Conservation (phyloP, 192 early-diverging fungal species). For the Rhizoclosmatium globosum region DNA sequence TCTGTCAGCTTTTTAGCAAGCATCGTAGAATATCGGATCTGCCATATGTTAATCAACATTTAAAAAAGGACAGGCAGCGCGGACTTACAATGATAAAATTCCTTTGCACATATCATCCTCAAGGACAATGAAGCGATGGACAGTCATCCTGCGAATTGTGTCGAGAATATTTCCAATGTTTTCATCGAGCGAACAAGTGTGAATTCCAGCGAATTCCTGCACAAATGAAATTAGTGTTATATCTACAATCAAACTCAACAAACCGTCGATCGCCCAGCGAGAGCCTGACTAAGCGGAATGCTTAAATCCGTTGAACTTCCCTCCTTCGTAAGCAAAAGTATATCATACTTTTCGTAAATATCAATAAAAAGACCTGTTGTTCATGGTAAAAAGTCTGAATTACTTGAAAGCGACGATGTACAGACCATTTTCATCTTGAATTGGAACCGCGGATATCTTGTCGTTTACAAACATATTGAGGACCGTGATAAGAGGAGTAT, state of each 20-base stretch:
- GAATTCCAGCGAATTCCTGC: constrained; percentile 91
- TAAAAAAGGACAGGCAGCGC: not conserved
- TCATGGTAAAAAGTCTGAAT: not conserved
- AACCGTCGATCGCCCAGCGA: constrained; percentile 82
- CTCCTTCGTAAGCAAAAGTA: constrained; percentile 83
- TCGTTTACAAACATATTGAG: constrained; percentile 92
- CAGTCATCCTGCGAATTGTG: constrained; percentile 83
- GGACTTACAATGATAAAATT: constrained; percentile 38
- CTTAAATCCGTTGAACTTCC: constrained; percentile 80
- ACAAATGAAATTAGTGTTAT: constrained; percentile 8
- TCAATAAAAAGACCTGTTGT: constrained; percentile 80
- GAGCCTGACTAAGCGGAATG: constrained; percentile 86
- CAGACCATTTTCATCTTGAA: constrained; percentile 83
- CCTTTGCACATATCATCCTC: constrained; percentile 63
- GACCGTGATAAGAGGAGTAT: constrained; percentile 86
- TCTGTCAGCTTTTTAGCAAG: constrained; percentile 11
- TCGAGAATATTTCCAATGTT: constrained; percentile 89
- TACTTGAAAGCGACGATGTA: constrained; percentile 14
- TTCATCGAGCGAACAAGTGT: constrained; percentile 87
- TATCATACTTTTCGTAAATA: constrained; percentile 97
- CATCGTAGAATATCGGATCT: constrained; percentile 36
- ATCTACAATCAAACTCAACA: not conserved
- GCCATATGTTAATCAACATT: not conserved
- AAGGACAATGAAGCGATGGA: constrained; percentile 92
- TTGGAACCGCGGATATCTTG: constrained; percentile 91